Evolutionary conservation across 2,329 filamentous ascomycete species (phyloP).

Genomic region (Diaporthe vexans): DNA sequence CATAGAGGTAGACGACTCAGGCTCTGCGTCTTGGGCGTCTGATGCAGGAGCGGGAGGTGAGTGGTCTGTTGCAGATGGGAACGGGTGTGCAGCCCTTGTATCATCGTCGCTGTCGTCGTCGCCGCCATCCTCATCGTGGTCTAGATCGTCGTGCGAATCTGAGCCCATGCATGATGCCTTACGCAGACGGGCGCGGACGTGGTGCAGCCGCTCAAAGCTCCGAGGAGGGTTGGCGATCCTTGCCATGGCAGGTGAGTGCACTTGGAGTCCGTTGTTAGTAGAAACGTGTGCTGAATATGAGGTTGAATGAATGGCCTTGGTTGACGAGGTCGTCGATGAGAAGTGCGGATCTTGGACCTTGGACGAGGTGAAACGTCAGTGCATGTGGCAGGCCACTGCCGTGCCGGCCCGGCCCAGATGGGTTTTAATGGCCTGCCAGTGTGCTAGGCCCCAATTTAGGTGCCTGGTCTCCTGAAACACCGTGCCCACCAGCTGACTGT

Average conservation of each 20-base stretch:
- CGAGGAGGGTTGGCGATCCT: constrained; percentile 9
- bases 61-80: not conserved
- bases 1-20: not conserved
- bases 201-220: constrained; percentile 32
- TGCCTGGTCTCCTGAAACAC: not conserved
- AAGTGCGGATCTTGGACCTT: not conserved
- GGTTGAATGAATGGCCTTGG: not conserved
- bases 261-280: not conserved
- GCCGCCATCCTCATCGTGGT: not conserved
- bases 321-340: not conserved
- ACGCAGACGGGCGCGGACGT: constrained; percentile 38
- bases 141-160: not conserved
- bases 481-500: not conserved
- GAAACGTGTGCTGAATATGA: not conserved
- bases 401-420: not conserved
- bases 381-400: not conserved
- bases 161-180: constrained; percentile 38
- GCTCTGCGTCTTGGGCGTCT: not conserved
- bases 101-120: not conserved
- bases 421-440: not conserved
- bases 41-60: not conserved
- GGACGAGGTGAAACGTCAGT: constrained; percentile 28
- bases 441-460: constrained; percentile 28
- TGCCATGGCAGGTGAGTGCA: not conserved
- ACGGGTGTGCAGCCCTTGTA: not conserved